Evolutionary conservation across 225 moss, liverwort and hornwort genomes (phyloP).

Genomic region (Neckera pumila): DNA sequence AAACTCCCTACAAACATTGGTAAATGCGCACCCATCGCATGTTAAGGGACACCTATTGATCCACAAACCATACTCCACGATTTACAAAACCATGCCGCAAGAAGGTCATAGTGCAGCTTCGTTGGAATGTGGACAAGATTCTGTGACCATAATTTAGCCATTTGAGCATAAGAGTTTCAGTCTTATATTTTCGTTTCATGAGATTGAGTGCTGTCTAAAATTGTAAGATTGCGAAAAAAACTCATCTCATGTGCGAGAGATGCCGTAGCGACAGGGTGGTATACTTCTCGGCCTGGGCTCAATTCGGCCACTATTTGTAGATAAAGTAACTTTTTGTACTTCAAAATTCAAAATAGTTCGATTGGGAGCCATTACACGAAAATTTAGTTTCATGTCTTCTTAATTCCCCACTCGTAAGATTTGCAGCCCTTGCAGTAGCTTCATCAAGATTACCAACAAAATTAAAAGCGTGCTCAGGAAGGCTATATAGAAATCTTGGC

Average conservation of each 20-base stretch:
- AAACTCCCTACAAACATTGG: neutral
- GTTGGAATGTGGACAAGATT: neutral
- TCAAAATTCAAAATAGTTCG: neutral
- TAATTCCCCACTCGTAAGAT: neutral
- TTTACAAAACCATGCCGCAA: neutral
- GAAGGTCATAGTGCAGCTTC: neutral
- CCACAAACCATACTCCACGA: neutral
- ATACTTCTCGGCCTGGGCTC: neutral
- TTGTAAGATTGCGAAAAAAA: neutral
- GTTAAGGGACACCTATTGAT: neutral
- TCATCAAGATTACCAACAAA: neutral
- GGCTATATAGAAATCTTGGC: neutral
- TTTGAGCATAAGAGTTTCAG: neutral
- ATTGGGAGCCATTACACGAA: neutral
- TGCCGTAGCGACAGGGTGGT: neutral
- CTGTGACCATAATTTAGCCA: neutral
- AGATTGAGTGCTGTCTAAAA: neutral
- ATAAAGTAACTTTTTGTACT: neutral
- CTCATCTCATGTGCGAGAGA: neutral
- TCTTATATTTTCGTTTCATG: neutral
- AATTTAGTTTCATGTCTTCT: neutral
- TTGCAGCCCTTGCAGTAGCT: neutral
- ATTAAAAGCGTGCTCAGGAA: neutral
- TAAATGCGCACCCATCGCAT: neutral
- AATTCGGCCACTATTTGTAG: neutral